Base-by-base conservation (phyloP, 2,329 filamentous ascomycete species). In the Lecanoromycetidae sp. region DNA sequence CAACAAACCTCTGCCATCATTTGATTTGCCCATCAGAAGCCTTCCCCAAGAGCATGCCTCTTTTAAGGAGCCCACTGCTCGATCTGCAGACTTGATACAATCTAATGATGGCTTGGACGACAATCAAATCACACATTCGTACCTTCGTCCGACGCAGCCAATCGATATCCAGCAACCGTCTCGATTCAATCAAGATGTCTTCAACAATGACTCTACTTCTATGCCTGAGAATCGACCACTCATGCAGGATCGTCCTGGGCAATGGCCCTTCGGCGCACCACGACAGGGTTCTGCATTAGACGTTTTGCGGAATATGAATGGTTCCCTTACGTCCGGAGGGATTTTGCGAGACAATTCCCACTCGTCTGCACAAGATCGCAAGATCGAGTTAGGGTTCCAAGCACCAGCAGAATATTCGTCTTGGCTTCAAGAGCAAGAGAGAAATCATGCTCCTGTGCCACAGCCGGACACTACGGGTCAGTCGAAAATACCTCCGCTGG, bases 241-340 rank as follows among this genome's bases (percentile, higher is more conserved):
- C 3, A 4, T 22, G 9, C 17, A 20, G 8, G 26, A 15, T 22
- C 17, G 10, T 25, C 20, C 15, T 23, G 12, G 13, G 4, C 8
- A 46, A 5, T 39, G 26, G 43, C 43, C 35, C n/a, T 32, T 33
- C 39, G 43, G 34, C 26, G 26, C 7, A 36, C 8, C 26, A 38
- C 17, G 27, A 17, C 17, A 32, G 25, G 25, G 32, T 13, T 20
- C 5, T 32, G 25, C 29, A 15, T 12, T 20, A 20, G 13, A 32
- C 5, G 25, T 23, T 15, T 26, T 5, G 8, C 13, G 35, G 9
- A 30, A 22, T 8, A 27, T 29, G 20, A 19, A 23, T 8, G 6
- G 6, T 4, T 5, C 23, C n/a, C n/a, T n/a, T n/a, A n/a, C n/a
- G n/a, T n/a, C n/a, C n/a, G n/a, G n/a, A n/a, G n/a, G n/a, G n/a